These are phyloP conservation scores for Hirschioporus abietinus DNA, from an alignment of 768 basidiomycete genomes.

Conservation along the genomic window DNA sequence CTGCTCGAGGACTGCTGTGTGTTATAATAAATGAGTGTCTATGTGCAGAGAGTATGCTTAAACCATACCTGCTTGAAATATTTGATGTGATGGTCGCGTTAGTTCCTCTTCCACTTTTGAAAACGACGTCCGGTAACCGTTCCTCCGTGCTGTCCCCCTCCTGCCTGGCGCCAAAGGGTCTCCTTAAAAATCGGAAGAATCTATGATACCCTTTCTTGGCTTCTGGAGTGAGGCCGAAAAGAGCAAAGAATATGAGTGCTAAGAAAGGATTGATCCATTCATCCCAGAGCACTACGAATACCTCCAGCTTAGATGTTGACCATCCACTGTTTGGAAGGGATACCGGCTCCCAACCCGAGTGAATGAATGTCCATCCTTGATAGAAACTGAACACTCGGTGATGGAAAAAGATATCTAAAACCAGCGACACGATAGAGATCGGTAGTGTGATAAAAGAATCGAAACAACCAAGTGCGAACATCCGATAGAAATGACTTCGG, in stretches of 20 bases:
- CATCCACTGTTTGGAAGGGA: background rate
- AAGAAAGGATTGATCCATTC: background rate
- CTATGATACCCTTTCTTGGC: background rate
- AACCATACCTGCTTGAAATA: background rate
- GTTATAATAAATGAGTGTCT: too few relatives aligned
- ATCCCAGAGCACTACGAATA: background rate
- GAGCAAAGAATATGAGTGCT: background rate
- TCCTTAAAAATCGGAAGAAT: background rate
- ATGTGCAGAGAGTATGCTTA: background rate
- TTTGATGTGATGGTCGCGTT: background rate
- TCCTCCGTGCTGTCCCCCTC: background rate
- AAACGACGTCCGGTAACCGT: background rate
- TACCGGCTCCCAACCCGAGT: background rate
- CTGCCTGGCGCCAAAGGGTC: background rate
- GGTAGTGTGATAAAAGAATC: background rate
- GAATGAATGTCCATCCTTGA: background rate
- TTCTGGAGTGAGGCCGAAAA: background rate
- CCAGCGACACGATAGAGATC: background rate
- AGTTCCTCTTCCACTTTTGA: background rate
- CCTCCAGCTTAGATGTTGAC: background rate
- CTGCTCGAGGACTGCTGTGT: too few relatives aligned
- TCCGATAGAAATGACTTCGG: background rate
- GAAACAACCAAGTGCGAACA: background rate
- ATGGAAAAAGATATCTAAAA: background rate
- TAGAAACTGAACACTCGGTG: background rate